Conservation (phyloP, 2,329 filamentous ascomycete species). For the Xylariaceae sp. region DNA sequence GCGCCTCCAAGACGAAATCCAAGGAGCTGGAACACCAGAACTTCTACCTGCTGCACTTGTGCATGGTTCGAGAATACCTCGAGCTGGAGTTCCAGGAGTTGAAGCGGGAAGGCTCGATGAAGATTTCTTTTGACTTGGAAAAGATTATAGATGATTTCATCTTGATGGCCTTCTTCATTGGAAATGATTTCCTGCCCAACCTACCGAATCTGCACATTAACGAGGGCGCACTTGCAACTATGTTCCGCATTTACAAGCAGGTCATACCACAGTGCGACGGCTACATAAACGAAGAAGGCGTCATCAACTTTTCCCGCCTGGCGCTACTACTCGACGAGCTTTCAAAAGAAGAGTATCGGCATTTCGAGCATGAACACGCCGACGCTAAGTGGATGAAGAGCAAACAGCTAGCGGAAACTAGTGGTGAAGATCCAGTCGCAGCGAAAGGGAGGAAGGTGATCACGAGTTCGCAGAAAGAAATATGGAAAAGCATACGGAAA, state of each 20-base stretch:
- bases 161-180: slow-evolving; percentile 98
- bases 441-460: slow-evolving; percentile 60
- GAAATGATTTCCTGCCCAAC: slow-evolving; percentile 98
- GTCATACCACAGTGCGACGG: slow-evolving; percentile 81
- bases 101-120: slow-evolving; percentile 62
- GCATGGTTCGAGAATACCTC: slow-evolving; percentile 93
- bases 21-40: slow-evolving; percentile 98
- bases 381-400: slow-evolving; percentile 89
- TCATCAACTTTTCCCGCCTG: slow-evolving; percentile 80
- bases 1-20: slow-evolving; percentile 77
- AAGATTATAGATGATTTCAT: slow-evolving; percentile 98
- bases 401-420: slow-evolving; percentile 66
- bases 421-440: slow-evolving; percentile 53
- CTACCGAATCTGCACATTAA: slow-evolving; percentile 96
- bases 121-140: slow-evolving; percentile 86
- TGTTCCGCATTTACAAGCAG: slow-evolving; percentile 95
- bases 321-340: slow-evolving; percentile 73
- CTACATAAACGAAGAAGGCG: slow-evolving; percentile 92
- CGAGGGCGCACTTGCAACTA: slow-evolving; percentile 89
- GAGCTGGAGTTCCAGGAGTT: slow-evolving; percentile 96
- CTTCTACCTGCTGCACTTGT: slow-evolving; percentile 94
- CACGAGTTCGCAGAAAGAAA: slow-evolving; percentile 69
- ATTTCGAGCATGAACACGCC: slow-evolving; percentile 83
- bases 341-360: slow-evolving; percentile 80
- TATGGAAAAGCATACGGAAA: slow-evolving; percentile 76